A percentile compares a stretch with the other conserved stretches of the same genome.
Evolutionary conservation across 306 rosid genomes (phyloP).

Genomic region (Pachyrhizus erosus): DNA sequence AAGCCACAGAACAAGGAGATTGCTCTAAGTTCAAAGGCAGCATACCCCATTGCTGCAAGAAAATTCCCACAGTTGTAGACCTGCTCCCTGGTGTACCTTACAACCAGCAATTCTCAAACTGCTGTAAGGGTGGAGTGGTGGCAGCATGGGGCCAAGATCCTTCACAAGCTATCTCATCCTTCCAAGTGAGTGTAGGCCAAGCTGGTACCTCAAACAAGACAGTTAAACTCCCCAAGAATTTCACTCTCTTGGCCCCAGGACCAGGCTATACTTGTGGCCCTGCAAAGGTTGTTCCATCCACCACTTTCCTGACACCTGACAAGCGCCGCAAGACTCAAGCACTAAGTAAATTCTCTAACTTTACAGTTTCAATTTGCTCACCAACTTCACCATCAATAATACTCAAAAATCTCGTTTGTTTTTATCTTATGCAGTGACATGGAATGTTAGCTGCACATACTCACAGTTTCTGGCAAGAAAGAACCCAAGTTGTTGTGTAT

Average conservation of each 20-base stretch:
- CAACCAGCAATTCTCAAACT: slow-evolving; percentile 87
- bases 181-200: slow-evolving; percentile 83
- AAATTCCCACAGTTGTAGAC: slow-evolving; percentile 81
- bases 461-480: slow-evolving; percentile 86
- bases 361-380: neutral
- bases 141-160: slow-evolving; percentile 98
- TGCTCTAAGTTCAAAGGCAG: slow-evolving; percentile 88
- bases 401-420: neutral
- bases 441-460: slow-evolving; percentile 97
- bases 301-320: slow-evolving; percentile 72
- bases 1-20: slow-evolving; percentile 94
- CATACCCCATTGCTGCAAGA: slow-evolving; percentile 91
- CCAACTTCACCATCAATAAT: neutral
- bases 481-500: slow-evolving; percentile 86
- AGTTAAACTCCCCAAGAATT: slow-evolving; percentile 82
- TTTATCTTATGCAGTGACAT: slow-evolving; percentile 74
- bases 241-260: slow-evolving; percentile 90
- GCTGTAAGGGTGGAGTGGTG: slow-evolving; percentile 94
- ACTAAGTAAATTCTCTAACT: slow-evolving; percentile 62
- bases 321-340: slow-evolving; percentile 92
- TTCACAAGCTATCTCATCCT: slow-evolving; percentile 72
- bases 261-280: slow-evolving; percentile 93
- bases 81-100: slow-evolving; percentile 93
- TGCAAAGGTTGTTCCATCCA: slow-evolving; percentile 89
- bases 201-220: slow-evolving; percentile 89